These are phyloP conservation scores for Quillaja saponaria DNA, from an alignment of 306 rosid genomes.

Conservation along the genomic window DNA sequence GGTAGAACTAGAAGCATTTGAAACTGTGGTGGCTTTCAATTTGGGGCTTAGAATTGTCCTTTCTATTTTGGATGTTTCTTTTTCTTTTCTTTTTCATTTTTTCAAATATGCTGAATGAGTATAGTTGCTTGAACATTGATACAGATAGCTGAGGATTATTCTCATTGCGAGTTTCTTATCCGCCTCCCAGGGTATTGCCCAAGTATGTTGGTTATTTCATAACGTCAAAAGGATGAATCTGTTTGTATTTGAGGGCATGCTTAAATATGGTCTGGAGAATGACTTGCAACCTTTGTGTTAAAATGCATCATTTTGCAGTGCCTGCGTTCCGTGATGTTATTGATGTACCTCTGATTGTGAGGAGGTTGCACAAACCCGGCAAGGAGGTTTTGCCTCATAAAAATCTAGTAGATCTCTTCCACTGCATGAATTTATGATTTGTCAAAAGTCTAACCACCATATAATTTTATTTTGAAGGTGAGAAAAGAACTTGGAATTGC, in stretches of 20 bases:
- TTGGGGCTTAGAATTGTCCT: neutral
- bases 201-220: constrained; percentile 48
- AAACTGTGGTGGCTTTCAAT: neutral
- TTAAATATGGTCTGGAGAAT: constrained; percentile 11
- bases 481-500: constrained; percentile 73
- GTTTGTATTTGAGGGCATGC: constrained; percentile 7
- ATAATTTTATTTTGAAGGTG: constrained; percentile 55
- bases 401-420: constrained; percentile 24
- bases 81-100: constrained; percentile 8
- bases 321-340: constrained; percentile 93
- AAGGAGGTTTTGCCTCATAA: constrained; percentile 64
- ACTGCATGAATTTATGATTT: constrained; percentile 10
- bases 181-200: constrained; percentile 99
- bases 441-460: constrained; percentile 15
- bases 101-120: constrained; percentile 27
- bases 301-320: constrained; percentile 50
- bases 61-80: neutral
- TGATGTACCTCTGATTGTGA: constrained; percentile 92
- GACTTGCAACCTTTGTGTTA: constrained; percentile 15
- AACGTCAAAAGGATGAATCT: constrained; percentile 12
- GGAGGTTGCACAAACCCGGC: constrained; percentile 84
- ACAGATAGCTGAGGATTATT: constrained; percentile 96
- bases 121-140: constrained; percentile 22
- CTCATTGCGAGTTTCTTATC: constrained; percentile 90
- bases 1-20: no score